phyloP scores from a whole-genome alignment of 257 asterid genomes.

The Solanum dulcamara region DNA sequence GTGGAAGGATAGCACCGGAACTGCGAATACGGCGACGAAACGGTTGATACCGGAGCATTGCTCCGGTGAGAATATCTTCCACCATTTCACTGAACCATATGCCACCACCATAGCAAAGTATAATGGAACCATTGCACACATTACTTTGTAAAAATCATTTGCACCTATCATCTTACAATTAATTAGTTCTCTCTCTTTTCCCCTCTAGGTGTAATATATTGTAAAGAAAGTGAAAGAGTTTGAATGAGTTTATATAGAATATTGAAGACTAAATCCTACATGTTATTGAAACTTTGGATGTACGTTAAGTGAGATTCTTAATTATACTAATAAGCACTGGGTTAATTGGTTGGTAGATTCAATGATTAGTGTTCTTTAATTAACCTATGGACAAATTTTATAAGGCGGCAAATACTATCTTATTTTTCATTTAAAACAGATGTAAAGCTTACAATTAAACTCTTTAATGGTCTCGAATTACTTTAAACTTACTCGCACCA shows the following conservation, averaged over 20 bases:
- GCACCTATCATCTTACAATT: conserved; percentile 31
- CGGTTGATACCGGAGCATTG: conserved; percentile 77
- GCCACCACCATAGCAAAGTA: conserved; percentile 66
- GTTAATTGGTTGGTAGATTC: not conserved
- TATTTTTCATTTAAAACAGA: not conserved
- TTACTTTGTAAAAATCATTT: conserved; percentile 53
- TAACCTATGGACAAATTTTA: not conserved
- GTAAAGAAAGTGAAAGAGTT: not conserved
- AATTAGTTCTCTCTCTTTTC: not conserved
- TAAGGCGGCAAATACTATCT: not conserved
- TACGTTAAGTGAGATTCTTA: not conserved
- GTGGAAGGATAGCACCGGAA: conserved; percentile 67
- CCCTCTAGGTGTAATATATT: not conserved
- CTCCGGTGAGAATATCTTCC: conserved; percentile 56
- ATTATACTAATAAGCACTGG: not conserved
- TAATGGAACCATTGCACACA: conserved; percentile 67
- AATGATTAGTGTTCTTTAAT: not conserved
- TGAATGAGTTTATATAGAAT: not conserved
- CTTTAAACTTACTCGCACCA: not conserved
- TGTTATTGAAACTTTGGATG: not conserved
- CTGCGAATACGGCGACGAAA: conserved; percentile 56
- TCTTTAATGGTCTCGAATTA: not conserved
- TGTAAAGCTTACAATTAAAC: not conserved
- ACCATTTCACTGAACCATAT: conserved; percentile 54
- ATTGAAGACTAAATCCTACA: not conserved